These are phyloP conservation scores for Torulaspora franciscae DNA, from an alignment of 805 yeast species.

Conservation along the genomic window DNA sequence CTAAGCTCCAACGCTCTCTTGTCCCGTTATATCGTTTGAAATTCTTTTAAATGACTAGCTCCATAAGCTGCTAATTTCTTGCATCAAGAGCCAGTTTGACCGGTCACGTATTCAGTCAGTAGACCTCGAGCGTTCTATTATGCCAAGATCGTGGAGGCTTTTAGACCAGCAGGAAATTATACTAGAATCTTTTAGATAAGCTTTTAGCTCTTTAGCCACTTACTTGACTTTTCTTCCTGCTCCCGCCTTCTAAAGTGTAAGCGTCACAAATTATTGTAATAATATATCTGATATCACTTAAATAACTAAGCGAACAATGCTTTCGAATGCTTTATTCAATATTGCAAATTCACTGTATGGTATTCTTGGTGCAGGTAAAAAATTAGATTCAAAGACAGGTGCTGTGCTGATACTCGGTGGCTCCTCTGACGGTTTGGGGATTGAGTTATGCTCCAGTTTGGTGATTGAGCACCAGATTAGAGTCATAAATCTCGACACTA, in stretches of 20 bases:
- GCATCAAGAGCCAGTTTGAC: too few species aligned
- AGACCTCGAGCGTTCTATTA: too few species aligned
- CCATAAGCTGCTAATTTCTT: too few species aligned
- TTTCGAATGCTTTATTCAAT: constrained; percentile 5
- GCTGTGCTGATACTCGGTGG: constrained; percentile 26
- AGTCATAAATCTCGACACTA: constrained; percentile 20
- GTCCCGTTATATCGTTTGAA: too few species aligned
- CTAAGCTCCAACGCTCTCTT: too few species aligned
- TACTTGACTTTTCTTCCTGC: too few species aligned
- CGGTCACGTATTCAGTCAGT: too few species aligned
- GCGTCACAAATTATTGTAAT: constrained; percentile 1
- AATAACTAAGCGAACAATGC: neutral
- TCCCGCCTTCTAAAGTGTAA: neutral
- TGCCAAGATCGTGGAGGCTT: too few species aligned
- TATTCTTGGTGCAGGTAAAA: constrained; percentile 18
- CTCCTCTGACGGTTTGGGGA: constrained; percentile 19
- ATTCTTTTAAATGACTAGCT: too few species aligned
- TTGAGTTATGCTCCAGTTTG: constrained; percentile 11
- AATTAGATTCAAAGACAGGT: constrained; percentile 7
- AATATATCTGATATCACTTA: neutral
- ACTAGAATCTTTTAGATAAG: too few species aligned
- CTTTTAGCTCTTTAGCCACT: too few species aligned
- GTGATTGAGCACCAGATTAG: constrained; percentile 4
- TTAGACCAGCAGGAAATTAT: too few species aligned
- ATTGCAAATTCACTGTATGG: constrained; percentile 17